A percentile compares a stretch with the other conserved stretches of the same genome.
These are phyloP conservation scores for Leccinum boreale DNA, from an alignment of 768 basidiomycete species.

Conservation along the genomic window DNA sequence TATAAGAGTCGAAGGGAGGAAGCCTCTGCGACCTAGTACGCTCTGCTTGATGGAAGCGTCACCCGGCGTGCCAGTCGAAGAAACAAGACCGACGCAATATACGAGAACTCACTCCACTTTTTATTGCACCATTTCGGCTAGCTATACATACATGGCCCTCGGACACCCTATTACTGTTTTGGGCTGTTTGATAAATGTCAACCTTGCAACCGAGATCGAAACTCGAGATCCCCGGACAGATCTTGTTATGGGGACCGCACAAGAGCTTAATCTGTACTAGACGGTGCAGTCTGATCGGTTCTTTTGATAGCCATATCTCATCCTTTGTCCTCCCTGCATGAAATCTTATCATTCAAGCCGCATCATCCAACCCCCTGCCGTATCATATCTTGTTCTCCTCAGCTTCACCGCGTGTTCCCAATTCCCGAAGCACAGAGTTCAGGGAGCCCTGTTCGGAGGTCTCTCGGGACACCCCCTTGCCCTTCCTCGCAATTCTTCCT, in stretches of 20 bases:
- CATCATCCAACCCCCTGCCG: neutral
- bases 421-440: neutral
- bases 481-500: neutral
- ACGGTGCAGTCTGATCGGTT: neutral
- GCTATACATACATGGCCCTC: conserved; percentile 20
- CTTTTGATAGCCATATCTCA: neutral
- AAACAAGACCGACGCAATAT: neutral
- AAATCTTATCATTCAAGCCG: neutral
- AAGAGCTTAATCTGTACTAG: neutral
- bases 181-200: neutral
- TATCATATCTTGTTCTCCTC: neutral
- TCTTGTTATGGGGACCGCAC: neutral
- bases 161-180: conserved; percentile 16
- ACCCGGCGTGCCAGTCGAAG: neutral
- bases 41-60: neutral
- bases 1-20: neutral
- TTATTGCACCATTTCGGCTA: conserved; percentile 24
- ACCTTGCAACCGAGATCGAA: neutral
- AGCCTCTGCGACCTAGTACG: neutral
- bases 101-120: conserved; percentile 29
- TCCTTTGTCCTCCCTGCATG: neutral
- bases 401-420: neutral
- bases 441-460: neutral
- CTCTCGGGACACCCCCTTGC: neutral
- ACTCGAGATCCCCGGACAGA: neutral